Percentiles rank a stretch among this genome's conserved stretches.
Evolutionary conservation across 202 grass and related monocot species (phyloP).

Genomic region (Alloteropsis angusta): DNA sequence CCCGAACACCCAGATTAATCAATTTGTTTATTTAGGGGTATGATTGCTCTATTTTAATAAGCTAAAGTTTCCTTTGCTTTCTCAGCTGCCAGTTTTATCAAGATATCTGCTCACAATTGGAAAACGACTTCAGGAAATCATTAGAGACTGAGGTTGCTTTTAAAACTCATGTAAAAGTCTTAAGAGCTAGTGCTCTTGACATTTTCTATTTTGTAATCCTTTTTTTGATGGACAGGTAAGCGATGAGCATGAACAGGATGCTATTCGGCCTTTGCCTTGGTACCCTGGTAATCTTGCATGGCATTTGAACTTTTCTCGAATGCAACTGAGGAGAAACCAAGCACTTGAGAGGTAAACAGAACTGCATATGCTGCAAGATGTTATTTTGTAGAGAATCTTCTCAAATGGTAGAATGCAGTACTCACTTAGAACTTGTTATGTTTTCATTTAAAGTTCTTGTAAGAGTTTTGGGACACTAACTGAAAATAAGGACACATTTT

Average conservation of each 20-base stretch:
- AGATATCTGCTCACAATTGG: conserved; percentile 77
- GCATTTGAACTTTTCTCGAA: conserved; percentile 98
- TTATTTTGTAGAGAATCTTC: not conserved
- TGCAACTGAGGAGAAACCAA: conserved; percentile 95
- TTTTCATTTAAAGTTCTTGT: not conserved
- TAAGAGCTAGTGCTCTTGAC: not conserved
- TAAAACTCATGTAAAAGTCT: not conserved
- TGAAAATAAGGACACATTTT: not conserved
- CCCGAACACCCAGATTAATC: not conserved
- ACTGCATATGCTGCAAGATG: not conserved
- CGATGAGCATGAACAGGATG: conserved; percentile 67
- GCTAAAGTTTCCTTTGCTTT: conserved; percentile 25
- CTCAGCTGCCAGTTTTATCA: conserved; percentile 78
- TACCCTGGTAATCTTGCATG: conserved; percentile 97
- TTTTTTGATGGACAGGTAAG: conserved; percentile 44
- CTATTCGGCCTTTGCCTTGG: conserved; percentile 90
- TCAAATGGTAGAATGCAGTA: not conserved
- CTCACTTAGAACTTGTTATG: not conserved
- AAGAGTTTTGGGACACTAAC: conserved; percentile 2
- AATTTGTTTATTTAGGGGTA: not conserved
- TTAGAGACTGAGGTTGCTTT: conserved; percentile 71
- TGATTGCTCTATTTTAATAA: conserved; percentile 2
- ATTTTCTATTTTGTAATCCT: conserved; percentile 17
- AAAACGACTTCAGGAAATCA: conserved; percentile 85
- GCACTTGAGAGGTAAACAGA: conserved; percentile 79